Percentiles rank a stretch among this genome's conserved stretches.
Conservation (phyloP, 495 filamentous ascomycete species). For the Polyplosphaeria fusca region DNA sequence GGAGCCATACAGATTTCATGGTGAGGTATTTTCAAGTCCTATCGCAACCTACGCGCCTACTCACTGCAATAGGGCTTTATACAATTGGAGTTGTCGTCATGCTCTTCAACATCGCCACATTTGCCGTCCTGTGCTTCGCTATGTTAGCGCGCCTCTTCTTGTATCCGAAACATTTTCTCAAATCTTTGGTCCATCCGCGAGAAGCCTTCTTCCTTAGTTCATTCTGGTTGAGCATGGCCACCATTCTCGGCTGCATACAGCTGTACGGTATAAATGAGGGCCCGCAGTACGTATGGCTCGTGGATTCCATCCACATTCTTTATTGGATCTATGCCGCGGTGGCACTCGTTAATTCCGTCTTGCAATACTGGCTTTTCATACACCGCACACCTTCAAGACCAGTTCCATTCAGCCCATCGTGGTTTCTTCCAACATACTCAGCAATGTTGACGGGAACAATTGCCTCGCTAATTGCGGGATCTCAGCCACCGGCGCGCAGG, state of each 20-base stretch:
- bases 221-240: constrained; percentile 62
- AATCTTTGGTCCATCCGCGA: constrained; percentile 57
- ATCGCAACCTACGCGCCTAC: not conserved
- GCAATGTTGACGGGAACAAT: constrained; percentile 31
- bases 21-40: not conserved
- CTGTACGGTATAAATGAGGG: constrained; percentile 55
- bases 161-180: constrained; percentile 48
- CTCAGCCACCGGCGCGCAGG: constrained; percentile 7
- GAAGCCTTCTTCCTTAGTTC: constrained; percentile 66
- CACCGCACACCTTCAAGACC: not conserved
- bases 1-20: constrained; percentile 56
- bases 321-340: constrained; percentile 32
- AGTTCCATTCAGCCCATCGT: constrained; percentile 21
- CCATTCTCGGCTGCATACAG: constrained; percentile 57
- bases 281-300: constrained; percentile 44
- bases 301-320: constrained; percentile 12
- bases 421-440: constrained; percentile 29
- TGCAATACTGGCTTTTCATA: constrained; percentile 29
- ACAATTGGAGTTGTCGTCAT: constrained; percentile 60
- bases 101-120: constrained; percentile 60
- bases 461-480: constrained; percentile 17
- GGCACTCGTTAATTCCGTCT: constrained; percentile 10
- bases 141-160: constrained; percentile 57
- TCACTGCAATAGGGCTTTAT: constrained; percentile 44
- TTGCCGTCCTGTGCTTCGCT: constrained; percentile 50